Evolutionary conservation across 768 basidiomycete genomes (phyloP).

Genomic region (Boletus edulis): DNA sequence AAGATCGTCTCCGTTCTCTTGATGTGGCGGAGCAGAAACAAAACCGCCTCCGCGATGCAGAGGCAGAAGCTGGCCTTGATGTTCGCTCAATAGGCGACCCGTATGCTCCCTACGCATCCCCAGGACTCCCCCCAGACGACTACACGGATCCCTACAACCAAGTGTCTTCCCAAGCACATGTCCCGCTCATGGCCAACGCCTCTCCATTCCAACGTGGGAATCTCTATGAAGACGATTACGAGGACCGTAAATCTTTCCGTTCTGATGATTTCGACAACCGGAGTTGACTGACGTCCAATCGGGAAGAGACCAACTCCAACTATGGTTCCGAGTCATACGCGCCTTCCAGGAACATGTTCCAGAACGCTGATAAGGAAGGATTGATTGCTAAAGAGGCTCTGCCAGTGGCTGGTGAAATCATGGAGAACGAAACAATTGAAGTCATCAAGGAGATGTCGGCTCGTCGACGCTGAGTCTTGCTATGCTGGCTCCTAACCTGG

Average conservation of each 20-base stretch:
- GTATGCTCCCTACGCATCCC: slow-evolving; percentile 72
- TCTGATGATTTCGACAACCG: slow-evolving; percentile 80
- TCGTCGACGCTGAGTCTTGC: slow-evolving; percentile 80
- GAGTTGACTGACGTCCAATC: slow-evolving; percentile 72
- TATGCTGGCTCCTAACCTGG: slow-evolving; percentile 89
- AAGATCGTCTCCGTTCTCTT: slow-evolving; percentile 78
- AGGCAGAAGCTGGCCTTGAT: slow-evolving; percentile 66
- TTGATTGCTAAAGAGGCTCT: slow-evolving; percentile 78
- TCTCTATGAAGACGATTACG: slow-evolving; percentile 74
- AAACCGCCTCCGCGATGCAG: slow-evolving; percentile 72
- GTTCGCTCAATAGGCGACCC: slow-evolving; percentile 59
- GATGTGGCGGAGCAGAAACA: slow-evolving; percentile 88
- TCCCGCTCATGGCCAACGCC: slow-evolving; percentile 82
- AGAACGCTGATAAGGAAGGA: slow-evolving; percentile 71
- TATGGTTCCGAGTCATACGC: slow-evolving; percentile 93
- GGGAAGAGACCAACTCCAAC: slow-evolving; percentile 76
- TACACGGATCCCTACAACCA: slow-evolving; percentile 54
- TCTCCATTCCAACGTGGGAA: slow-evolving; percentile 80
- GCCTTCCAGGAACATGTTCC: slow-evolving; percentile 95
- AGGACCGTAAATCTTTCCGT: slow-evolving; percentile 68
- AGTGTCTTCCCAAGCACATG: slow-evolving; percentile 58
- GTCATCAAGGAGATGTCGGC: slow-evolving; percentile 80
- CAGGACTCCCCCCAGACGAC: slow-evolving; percentile 41
- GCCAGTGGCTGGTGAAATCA: slow-evolving; percentile 79
- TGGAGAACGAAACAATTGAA: slow-evolving; percentile 87